These are phyloP conservation scores for Cyclotella choctawhatcheeana DNA, from an alignment of 108 stramenopile genomes.

Conservation along the genomic window DNA sequence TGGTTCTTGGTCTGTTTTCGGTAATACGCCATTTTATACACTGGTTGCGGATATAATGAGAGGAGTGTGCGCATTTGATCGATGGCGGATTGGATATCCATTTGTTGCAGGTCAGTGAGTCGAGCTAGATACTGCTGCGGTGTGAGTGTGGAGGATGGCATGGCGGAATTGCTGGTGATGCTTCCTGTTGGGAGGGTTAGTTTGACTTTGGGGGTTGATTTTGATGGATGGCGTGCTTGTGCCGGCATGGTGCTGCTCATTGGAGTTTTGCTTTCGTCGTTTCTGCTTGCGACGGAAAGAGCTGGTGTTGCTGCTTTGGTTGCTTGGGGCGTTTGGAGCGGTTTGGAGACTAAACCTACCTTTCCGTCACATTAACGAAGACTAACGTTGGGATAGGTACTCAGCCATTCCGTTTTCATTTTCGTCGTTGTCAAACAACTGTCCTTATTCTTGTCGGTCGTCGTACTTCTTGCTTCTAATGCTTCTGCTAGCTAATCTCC, in stretches of 20 bases:
- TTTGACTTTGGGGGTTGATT: slow-evolving; percentile 23
- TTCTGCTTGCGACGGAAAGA: too few relatives aligned
- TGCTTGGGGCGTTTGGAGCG: too few relatives aligned
- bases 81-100: slow-evolving; percentile 87
- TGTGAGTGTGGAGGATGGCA: slow-evolving; percentile 28
- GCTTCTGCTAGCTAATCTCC: too few relatives aligned
- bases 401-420: too few relatives aligned
- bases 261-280: background rate
- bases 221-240: slow-evolving; percentile 35
- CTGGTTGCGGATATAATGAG: slow-evolving; percentile 67
- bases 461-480: too few relatives aligned
- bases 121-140: slow-evolving; percentile 66
- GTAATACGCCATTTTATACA: slow-evolving; percentile 91
- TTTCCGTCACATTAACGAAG: too few relatives aligned
- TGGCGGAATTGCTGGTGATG: slow-evolving; percentile 14
- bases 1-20: slow-evolving; percentile 96
- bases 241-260: slow-evolving; percentile 37
- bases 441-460: too few relatives aligned
- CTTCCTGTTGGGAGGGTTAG: slow-evolving; percentile 28
- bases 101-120: slow-evolving; percentile 77
- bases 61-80: slow-evolving; percentile 91
- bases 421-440: too few relatives aligned
- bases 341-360: too few relatives aligned
- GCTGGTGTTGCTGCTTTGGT: too few relatives aligned
- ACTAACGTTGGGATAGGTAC: too few relatives aligned